Evolutionary conservation across 129 eudicot species (phyloP), one percentile per base, ranked within the genome.

Genomic region (Mikania micrantha): DNA sequence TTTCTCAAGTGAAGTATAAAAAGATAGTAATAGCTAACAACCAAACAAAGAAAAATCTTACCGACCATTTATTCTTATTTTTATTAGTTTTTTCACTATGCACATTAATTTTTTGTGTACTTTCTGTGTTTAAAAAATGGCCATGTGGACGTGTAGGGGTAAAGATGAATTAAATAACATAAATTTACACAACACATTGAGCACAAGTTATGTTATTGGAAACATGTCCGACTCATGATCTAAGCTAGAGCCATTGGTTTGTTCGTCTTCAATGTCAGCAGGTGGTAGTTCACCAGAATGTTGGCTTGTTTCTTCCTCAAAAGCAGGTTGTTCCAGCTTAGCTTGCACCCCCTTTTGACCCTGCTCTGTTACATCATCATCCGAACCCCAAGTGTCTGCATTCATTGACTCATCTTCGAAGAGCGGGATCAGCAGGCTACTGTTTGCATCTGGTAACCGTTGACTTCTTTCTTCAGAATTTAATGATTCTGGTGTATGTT

Each of bases 301-400:
- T 41, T 16, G 40, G 17, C 54, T 44, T 9, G 28, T 44, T 65
- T 27, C 62, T 10, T 56, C 65, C 39, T 69, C 42, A 13, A 31
- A 39, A 56, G n/a, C 65, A 57, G 50, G 38, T 54, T 8, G 29
- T 54, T 25, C 74, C 29, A 0, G 36, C 53, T 29, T 9, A 59
- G 15, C 5, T 15, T 59, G 41, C 22, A n/a, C 24, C 41, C 1
- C 41, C 7, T 59, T 16, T 16, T 59, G 24, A 59, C 24, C 4
- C 38, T 57, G 31, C 41, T 15, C n/a, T 27, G 40, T 57, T 28
- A 40, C 58, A 22, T 28, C 75, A 42, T 47, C 29, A 66, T 67
- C 44, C 29, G 59, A 66, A 11, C 9, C 45, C 59, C 71, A 66
- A 47, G n/a, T 40, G 4, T 66, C 40, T 44, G 70, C 42, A 35